Percentiles rank a stretch among this genome's conserved stretches.
Evolutionary conservation across 768 basidiomycete species (phyloP).

Genomic region (Stropharia rugosoannulata): DNA sequence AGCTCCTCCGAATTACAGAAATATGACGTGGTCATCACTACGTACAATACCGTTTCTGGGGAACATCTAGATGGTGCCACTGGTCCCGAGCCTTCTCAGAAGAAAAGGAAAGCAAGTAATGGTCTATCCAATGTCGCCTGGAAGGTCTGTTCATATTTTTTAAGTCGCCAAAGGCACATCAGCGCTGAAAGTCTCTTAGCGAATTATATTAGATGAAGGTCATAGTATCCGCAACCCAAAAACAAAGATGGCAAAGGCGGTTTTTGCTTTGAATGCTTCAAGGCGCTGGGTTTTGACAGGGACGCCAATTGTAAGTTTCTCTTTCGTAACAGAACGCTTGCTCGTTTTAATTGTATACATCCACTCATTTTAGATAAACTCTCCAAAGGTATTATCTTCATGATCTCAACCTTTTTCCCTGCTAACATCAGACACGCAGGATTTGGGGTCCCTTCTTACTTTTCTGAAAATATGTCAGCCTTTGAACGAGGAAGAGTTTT

Average conservation of each 20-base stretch:
- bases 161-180: background rate
- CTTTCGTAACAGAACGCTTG: background rate
- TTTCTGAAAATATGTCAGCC: constrained; percentile 88
- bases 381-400: constrained; percentile 51
- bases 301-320: constrained; percentile 72
- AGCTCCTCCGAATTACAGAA: constrained; percentile 57
- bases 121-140: constrained; percentile 70
- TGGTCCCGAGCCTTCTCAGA: constrained; percentile 40
- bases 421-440: constrained; percentile 38
- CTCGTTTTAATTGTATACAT: constrained; percentile 5
- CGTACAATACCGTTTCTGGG: constrained; percentile 69
- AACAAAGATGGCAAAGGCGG: constrained; percentile 80
- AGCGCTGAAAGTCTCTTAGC: constrained; percentile 32
- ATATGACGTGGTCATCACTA: constrained; percentile 81
- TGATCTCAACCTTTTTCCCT: background rate
- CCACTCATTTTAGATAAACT: constrained; percentile 59
- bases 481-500: constrained; percentile 80
- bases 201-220: constrained; percentile 87
- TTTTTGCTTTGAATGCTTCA: constrained; percentile 61
- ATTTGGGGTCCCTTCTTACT: constrained; percentile 82
- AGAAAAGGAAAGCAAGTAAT: constrained; percentile 60
- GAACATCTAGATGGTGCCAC: constrained; percentile 43
- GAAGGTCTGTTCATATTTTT: constrained; percentile 56
- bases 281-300: constrained; percentile 81
- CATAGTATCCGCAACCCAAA: constrained; percentile 85